These are phyloP conservation scores for Paracoccidioides lutzii DNA, from an alignment of 2,329 filamentous ascomycete genomes.

Conservation along the genomic window DNA sequence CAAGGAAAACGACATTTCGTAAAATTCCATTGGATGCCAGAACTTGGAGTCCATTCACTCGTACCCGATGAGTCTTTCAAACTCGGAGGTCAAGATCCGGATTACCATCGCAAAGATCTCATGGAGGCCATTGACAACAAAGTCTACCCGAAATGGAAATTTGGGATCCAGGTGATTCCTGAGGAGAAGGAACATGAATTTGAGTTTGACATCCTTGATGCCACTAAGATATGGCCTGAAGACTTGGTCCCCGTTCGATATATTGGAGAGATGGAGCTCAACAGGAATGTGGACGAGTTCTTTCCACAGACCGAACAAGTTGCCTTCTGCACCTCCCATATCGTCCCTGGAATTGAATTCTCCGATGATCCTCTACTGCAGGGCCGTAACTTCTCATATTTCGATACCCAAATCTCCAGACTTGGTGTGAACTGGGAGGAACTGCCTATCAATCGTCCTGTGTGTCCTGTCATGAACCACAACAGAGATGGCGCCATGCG, in stretches of 20 bases:
- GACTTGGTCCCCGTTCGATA: conserved; percentile 61
- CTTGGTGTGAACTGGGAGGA: conserved; percentile 66
- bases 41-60: conserved; percentile 61
- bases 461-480: conserved; percentile 62
- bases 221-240: conserved; percentile 78
- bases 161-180: conserved; percentile 65
- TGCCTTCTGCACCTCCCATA: conserved; percentile 68
- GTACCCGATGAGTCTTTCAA: conserved; percentile 71
- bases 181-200: conserved; percentile 63
- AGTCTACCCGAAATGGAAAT: conserved; percentile 63
- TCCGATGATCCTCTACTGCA: conserved; percentile 63
- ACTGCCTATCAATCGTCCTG: conserved; percentile 61
- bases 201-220: conserved; percentile 74
- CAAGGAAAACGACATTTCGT: conserved; percentile 59
- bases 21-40: conserved; percentile 66
- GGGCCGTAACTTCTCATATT: conserved; percentile 55
- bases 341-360: conserved; percentile 66
- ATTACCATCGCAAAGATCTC: conserved; percentile 71
- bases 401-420: conserved; percentile 46
- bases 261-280: conserved; percentile 67
- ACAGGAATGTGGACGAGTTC: conserved; percentile 67
- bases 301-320: conserved; percentile 74
- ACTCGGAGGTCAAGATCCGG: conserved; percentile 59
- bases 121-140: conserved; percentile 60
- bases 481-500: conserved; percentile 62